Percentiles rank a stretch among this genome's conserved stretches.
Evolutionary conservation across 108 stramenopile genomes (phyloP).

Genomic region (Cyclotella sp.): DNA sequence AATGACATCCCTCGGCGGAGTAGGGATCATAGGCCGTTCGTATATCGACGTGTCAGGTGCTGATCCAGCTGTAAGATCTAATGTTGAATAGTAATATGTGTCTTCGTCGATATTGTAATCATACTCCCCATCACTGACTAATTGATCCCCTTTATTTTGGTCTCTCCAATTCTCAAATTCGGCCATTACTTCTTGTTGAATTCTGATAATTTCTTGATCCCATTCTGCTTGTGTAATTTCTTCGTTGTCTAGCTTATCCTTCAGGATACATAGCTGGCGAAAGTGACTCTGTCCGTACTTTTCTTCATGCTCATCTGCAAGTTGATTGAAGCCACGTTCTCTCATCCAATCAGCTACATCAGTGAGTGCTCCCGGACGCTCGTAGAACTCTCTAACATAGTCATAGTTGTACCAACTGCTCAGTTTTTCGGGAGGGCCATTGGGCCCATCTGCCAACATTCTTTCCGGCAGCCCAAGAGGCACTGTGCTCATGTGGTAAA

Average conservation of each 20-base stretch:
- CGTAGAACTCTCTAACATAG: constrained; percentile 72
- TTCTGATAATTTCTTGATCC: constrained; percentile 52
- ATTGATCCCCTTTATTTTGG: constrained; percentile 11
- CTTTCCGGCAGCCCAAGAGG: constrained; percentile 73
- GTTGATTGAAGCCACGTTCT: constrained; percentile 71
- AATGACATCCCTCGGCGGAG: constrained; percentile 33
- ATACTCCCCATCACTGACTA: constrained; percentile 41
- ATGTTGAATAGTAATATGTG: constrained; percentile 43
- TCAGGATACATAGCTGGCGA: constrained; percentile 41
- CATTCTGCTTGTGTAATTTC: constrained; percentile 48
- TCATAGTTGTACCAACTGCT: constrained; percentile 85
- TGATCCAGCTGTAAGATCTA: constrained; percentile 34
- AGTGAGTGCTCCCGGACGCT: constrained; percentile 58
- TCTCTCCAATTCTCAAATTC: constrained; percentile 49
- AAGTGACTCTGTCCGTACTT: constrained; percentile 70
- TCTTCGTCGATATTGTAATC: constrained; percentile 50
- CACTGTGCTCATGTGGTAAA: constrained; percentile 73
- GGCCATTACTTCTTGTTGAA: constrained; percentile 41
- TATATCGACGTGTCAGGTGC: constrained; percentile 25
- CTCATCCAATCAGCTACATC: constrained; percentile 65
- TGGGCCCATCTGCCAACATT: constrained; percentile 81
- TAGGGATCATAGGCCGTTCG: constrained; percentile 36
- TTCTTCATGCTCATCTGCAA: constrained; percentile 86
- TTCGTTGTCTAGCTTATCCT: constrained; percentile 43
- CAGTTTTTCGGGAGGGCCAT: constrained; percentile 63